Base-by-base conservation (phyloP, 768 basidiomycete genomes). In the Cubamyces sp. region DNA sequence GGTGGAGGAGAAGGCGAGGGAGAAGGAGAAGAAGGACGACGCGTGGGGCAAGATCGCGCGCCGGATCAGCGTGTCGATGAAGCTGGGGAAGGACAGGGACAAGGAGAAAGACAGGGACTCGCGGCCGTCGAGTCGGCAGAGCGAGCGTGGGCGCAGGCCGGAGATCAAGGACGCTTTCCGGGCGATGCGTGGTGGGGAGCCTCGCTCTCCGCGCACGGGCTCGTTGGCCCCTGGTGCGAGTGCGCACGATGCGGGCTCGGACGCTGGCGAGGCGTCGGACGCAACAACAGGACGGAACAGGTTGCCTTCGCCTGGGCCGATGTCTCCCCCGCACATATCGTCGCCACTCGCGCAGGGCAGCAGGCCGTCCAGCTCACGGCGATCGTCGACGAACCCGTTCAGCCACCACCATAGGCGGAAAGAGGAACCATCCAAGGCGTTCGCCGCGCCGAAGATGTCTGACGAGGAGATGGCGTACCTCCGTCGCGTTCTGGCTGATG, bases 31-130 rank as follows among this genome's bases (percentile, higher is more conserved):
- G 48, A 81, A 75, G 68, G 79, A 78, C 43, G 82, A 82, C 60
- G 74, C 76, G 28, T 91, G 88, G 88, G 76, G 81, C n/a, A 87
- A 84, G 70, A 66, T 91, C 42, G 82, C 88, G 14, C 77, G 86
- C 67, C 77, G 88, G 61, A 81, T 91, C 57, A 88, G 85, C 67
- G 74, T 85, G 64, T 79, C 81, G 5, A 82, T 90, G 57, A 80
- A 82, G 26, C 72, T 85, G 26, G 57, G 34, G 28, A 49, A 50
- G 5, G 57, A 59, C 12, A 59, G 51, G 70, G 50, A 73, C 71
- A 68, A 57, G 66, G 70, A 69, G 69, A 50, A 61, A 69, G 52
- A 73, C 71, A 66, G 52, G 66, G 70, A 68, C 69, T 64, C 71
- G 69, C 56, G 65, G 3, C 62, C 64, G 26, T 57, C 62, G 2